Percentiles rank a stretch among this genome's conserved stretches.
These are phyloP conservation scores for Noccaea bulbosa DNA, from an alignment of 345 rosid species.

Conservation along the genomic window DNA sequence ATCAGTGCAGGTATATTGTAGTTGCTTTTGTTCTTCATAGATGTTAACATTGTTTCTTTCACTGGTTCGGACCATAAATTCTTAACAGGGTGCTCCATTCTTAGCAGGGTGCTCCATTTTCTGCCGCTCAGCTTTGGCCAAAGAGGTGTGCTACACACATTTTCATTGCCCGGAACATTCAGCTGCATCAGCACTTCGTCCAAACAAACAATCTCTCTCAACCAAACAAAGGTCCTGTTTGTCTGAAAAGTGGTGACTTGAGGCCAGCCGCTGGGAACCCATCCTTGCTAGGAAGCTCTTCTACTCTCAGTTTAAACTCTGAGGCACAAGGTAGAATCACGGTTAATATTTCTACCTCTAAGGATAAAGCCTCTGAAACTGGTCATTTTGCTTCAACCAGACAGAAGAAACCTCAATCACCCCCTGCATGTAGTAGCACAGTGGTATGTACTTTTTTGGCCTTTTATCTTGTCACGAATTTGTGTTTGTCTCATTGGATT, in stretches of 20 bases:
- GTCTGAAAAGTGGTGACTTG: conserved; percentile 37
- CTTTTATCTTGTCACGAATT: neutral
- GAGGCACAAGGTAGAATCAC: conserved; percentile 43
- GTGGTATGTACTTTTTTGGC: conserved; percentile 48
- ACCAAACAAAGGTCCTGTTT: conserved; percentile 44
- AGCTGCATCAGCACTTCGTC: conserved; percentile 52
- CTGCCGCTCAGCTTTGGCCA: conserved; percentile 52
- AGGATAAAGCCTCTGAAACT: conserved; percentile 48
- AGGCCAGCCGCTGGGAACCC: conserved; percentile 46
- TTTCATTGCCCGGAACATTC: conserved; percentile 62
- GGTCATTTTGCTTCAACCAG: conserved; percentile 28
- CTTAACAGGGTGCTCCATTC: conserved; percentile 34
- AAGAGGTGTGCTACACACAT: conserved; percentile 62
- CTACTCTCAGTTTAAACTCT: conserved; percentile 42
- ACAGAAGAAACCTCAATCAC: conserved; percentile 48
- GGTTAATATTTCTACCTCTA: conserved; percentile 32
- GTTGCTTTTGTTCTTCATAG: conserved; percentile 1
- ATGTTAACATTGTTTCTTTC: conserved; percentile 9
- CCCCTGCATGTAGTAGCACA: conserved; percentile 44
- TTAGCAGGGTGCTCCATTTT: conserved; percentile 41
- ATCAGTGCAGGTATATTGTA: conserved; percentile 47
- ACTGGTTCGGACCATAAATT: conserved; percentile 24
- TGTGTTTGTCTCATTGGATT: conserved; percentile 8
- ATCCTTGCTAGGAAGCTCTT: conserved; percentile 44
- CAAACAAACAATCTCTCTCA: conserved; percentile 52